Percentiles rank a stretch among this genome's conserved stretches.
Evolutionary conservation across 2,329 filamentous ascomycete genomes (phyloP).

Genomic region (Trichoderma sp.): DNA sequence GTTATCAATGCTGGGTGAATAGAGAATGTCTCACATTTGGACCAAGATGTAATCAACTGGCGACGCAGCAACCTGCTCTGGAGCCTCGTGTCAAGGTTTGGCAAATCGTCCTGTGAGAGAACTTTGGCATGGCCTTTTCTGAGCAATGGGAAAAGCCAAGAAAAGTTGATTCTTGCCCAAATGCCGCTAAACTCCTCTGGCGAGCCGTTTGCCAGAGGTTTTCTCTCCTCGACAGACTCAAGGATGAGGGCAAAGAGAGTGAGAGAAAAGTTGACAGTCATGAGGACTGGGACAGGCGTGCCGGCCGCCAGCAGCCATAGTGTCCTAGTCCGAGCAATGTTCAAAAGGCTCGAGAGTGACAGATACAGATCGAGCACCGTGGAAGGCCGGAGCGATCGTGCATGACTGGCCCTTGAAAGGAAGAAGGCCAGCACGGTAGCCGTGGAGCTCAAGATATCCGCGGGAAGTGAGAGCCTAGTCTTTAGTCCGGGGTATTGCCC

Average conservation of each 20-base stretch:
- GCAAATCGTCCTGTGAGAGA: slow-evolving; percentile 32
- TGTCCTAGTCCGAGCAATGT: slow-evolving; percentile 31
- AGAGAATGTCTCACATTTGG: slow-evolving; percentile 29
- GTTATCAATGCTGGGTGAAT: too few species aligned
- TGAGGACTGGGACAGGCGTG: slow-evolving; percentile 25
- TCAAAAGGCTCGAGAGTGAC: slow-evolving; percentile 30
- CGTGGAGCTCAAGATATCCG: slow-evolving; percentile 31
- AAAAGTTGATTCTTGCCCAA: slow-evolving; percentile 33
- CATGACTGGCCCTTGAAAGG: slow-evolving; percentile 33
- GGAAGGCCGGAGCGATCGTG: slow-evolving; percentile 33
- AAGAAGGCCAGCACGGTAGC: slow-evolving; percentile 28
- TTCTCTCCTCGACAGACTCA: slow-evolving; percentile 33
- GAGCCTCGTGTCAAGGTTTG: slow-evolving; percentile 32
- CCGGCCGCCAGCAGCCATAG: slow-evolving; percentile 31
- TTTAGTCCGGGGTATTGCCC: slow-evolving; percentile 1
- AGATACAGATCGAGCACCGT: slow-evolving; percentile 35
- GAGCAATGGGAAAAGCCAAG: slow-evolving; percentile 33
- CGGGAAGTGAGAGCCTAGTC: slow-evolving; percentile 31
- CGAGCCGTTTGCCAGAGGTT: slow-evolving; percentile 19
- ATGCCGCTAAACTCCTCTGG: slow-evolving; percentile 33
- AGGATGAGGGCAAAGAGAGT: slow-evolving; percentile 30
- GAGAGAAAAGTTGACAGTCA: slow-evolving; percentile 29
- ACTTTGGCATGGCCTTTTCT: slow-evolving; percentile 31
- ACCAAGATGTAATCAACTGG: slow-evolving; percentile 29
- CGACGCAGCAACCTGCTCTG: slow-evolving; percentile 29